Conservation (phyloP, 306 rosid genomes). For the Abrus precatorius region DNA sequence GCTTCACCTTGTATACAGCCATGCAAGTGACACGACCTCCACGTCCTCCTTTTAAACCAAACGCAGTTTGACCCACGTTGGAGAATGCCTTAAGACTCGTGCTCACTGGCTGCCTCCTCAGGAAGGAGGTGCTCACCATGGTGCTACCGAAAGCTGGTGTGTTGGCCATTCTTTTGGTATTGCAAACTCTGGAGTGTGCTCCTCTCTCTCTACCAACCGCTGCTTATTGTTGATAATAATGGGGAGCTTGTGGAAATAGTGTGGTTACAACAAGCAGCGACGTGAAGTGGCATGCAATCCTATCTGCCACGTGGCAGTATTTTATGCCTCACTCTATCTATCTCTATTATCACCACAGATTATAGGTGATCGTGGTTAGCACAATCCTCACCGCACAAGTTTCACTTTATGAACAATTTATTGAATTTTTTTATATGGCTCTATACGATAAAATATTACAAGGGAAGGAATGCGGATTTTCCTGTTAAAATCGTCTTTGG, state of each 20-base stretch:
- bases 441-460: not conserved
- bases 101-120: conserved; percentile 54
- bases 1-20: conserved; percentile 76
- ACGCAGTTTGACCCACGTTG: conserved; percentile 52
- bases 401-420: not conserved
- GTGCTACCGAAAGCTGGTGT: conserved; percentile 55
- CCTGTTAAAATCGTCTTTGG: not conserved
- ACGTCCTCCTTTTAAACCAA: conserved; percentile 58
- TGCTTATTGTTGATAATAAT: conserved; percentile 12
- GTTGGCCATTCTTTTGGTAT: conserved; percentile 50
- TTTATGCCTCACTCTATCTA: conserved; percentile 51
- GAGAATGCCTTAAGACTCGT: conserved; percentile 54
- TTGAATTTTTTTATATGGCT: not conserved
- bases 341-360: conserved; percentile 47
- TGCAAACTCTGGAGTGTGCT: not conserved
- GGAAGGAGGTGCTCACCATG: conserved; percentile 70
- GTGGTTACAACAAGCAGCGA: conserved; percentile 43
- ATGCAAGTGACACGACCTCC: conserved; percentile 68
- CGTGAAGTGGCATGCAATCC: conserved; percentile 44
- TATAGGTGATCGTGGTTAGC: conserved; percentile 27
- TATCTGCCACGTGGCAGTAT: conserved; percentile 70
- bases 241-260: conserved; percentile 49
- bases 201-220: not conserved
- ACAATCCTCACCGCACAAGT: conserved; percentile 3
- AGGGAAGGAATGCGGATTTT: not conserved